These are phyloP conservation scores for Isoetes taiwanensis DNA, from an alignment of 75 land plant species.

Conservation along the genomic window DNA sequence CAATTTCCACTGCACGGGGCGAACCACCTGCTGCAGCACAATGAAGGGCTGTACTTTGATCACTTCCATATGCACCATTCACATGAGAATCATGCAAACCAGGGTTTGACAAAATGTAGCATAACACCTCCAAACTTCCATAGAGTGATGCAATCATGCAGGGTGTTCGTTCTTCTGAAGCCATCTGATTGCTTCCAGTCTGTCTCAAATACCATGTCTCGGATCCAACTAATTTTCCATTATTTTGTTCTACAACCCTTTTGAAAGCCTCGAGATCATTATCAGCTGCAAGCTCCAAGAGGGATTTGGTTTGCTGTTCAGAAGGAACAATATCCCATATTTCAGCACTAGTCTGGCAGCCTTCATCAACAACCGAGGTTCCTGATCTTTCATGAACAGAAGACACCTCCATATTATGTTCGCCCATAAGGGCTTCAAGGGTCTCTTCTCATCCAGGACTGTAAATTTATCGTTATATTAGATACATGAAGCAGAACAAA, in stretches of 20 bases:
- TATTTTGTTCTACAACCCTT: slow-evolving; percentile 24
- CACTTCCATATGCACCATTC: slow-evolving; percentile 37
- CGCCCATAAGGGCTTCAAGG: too few relatives aligned
- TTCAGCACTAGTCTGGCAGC: too few relatives aligned
- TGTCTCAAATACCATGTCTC: slow-evolving; percentile 47
- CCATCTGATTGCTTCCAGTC: slow-evolving; percentile 37
- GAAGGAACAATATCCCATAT: too few relatives aligned
- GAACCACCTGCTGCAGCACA: slow-evolving; percentile 45
- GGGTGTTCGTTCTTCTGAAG: slow-evolving; percentile 42
- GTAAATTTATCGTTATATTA: too few relatives aligned
- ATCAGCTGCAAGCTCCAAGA: slow-evolving; percentile 57
- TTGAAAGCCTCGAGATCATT: slow-evolving; percentile 50
- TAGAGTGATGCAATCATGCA: slow-evolving; percentile 25
- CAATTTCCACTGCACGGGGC: slow-evolving; percentile 19
- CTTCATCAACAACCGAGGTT: too few relatives aligned
- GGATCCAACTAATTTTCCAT: slow-evolving; percentile 31
- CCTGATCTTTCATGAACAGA: too few relatives aligned
- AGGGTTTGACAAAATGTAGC: too few relatives aligned
- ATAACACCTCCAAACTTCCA: background rate
- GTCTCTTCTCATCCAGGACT: too few relatives aligned
- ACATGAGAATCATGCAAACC: too few relatives aligned
- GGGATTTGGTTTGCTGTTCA: too few relatives aligned
- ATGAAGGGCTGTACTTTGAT: slow-evolving; percentile 67
- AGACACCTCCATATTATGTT: too few relatives aligned
- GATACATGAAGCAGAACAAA: too few relatives aligned